These are phyloP conservation scores for Kwoniella sp. DNA, from an alignment of 768 basidiomycete genomes.

Conservation along the genomic window DNA sequence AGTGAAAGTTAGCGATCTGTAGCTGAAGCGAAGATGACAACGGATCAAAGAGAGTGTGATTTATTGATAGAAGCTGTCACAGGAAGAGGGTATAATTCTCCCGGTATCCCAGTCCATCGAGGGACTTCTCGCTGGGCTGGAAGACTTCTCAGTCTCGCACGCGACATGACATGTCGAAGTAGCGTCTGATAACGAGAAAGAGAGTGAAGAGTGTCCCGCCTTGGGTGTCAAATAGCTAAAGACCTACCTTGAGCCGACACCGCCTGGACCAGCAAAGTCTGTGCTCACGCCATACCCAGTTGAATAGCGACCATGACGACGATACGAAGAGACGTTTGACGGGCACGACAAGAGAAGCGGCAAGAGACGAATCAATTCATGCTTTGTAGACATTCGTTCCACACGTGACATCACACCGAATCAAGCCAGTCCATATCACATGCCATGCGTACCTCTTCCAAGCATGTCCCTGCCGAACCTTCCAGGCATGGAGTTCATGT, in stretches of 20 bases:
- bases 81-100: too few relatives aligned
- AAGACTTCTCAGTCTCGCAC: too few relatives aligned
- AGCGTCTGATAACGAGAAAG: too few relatives aligned
- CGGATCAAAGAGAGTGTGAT: too few relatives aligned
- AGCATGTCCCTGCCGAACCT: conserved; percentile 50
- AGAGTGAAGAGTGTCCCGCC: background rate
- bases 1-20: too few relatives aligned
- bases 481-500: conserved; percentile 45
- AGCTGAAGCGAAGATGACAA: too few relatives aligned
- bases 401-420: background rate
- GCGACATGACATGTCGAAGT: too few relatives aligned
- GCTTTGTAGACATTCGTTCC: background rate
- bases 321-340: background rate
- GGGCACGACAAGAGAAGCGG: background rate
- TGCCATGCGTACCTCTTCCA: conserved; percentile 43
- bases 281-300: conserved; percentile 5
- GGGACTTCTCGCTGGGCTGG: too few relatives aligned
- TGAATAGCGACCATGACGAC: background rate
- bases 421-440: conserved; percentile 13
- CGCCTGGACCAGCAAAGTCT: conserved; percentile 55
- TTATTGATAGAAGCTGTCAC: too few relatives aligned
- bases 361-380: conserved; percentile 21
- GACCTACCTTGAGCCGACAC: conserved; percentile 40
- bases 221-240: too few relatives aligned
- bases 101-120: too few relatives aligned